These are phyloP conservation scores for Exophiala aquamarina DNA, from an alignment of 2,329 filamentous ascomycete genomes.

Conservation along the genomic window DNA sequence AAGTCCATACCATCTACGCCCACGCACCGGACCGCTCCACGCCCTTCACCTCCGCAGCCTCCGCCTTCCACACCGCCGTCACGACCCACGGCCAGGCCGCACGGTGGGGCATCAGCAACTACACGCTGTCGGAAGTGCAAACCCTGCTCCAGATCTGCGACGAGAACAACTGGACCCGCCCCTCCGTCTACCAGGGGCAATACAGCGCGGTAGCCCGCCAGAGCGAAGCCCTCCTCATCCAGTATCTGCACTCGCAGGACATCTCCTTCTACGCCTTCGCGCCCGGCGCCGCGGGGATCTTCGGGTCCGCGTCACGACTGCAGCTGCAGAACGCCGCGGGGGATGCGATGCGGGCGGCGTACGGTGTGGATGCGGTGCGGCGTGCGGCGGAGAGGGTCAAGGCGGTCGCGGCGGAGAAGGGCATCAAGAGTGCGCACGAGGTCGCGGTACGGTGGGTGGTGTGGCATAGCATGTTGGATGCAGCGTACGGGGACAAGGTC, in stretches of 20 bases:
- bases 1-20: slow-evolving; percentile 52
- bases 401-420: slow-evolving; percentile 23
- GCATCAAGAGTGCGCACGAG: slow-evolving; percentile 37
- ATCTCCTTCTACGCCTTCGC: slow-evolving; percentile 45
- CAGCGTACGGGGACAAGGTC: slow-evolving; percentile 48
- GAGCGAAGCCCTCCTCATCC: slow-evolving; percentile 43
- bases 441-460: slow-evolving; percentile 48
- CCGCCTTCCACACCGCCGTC: slow-evolving; percentile 6
- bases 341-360: slow-evolving; percentile 37
- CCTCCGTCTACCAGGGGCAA: slow-evolving; percentile 49
- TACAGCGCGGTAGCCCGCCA: slow-evolving; percentile 42
- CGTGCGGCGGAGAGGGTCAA: slow-evolving; percentile 39
- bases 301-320: slow-evolving; percentile 42
- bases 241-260: slow-evolving; percentile 43
- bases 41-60: slow-evolving; percentile 33
- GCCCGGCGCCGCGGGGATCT: slow-evolving; percentile 48
- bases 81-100: slow-evolving; percentile 17
- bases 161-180: slow-evolving; percentile 42
- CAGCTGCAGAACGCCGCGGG: slow-evolving; percentile 43
- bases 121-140: slow-evolving; percentile 47
- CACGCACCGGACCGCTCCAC: slow-evolving; percentile 50
- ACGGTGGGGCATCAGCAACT: slow-evolving; percentile 49
- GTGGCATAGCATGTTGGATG: slow-evolving; percentile 42
- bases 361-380: slow-evolving; percentile 42
- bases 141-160: slow-evolving; percentile 48